Conservation (phyloP, 148 eudicot genomes). For the Vaccinium macrocarpon region DNA sequence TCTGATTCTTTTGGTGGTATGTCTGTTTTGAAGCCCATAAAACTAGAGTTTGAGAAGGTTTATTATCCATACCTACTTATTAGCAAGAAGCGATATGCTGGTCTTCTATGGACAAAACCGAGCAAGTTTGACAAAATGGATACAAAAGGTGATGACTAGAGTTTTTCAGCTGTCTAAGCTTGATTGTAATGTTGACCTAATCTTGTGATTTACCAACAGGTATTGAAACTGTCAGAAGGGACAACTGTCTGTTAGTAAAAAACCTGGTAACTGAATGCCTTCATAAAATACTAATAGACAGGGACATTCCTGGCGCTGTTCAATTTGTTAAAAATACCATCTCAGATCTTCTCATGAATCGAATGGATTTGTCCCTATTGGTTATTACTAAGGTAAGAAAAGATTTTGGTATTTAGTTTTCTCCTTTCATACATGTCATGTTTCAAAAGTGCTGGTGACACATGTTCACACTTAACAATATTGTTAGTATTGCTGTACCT, state of each 20-base stretch:
- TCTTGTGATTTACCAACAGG: slow-evolving; percentile 44
- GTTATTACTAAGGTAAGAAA: slow-evolving; percentile 87
- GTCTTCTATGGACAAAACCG: slow-evolving; percentile 89
- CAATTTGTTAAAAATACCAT: slow-evolving; percentile 88
- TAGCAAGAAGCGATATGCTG: slow-evolving; percentile 98
- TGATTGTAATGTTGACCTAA: slow-evolving; percentile 12
- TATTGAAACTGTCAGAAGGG: slow-evolving; percentile 95
- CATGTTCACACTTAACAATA: background rate
- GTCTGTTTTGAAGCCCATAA: slow-evolving; percentile 67
- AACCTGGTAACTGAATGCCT: slow-evolving; percentile 93
- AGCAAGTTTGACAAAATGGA: slow-evolving; percentile 94
- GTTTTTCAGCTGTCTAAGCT: slow-evolving; percentile 1
- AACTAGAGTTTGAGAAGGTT: slow-evolving; percentile 96
- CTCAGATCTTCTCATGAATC: slow-evolving; percentile 95
- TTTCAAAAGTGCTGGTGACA: background rate
- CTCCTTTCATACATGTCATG: slow-evolving; percentile 1
- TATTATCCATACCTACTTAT: slow-evolving; percentile 89
- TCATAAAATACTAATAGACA: slow-evolving; percentile 86
- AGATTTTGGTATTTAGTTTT: background rate
- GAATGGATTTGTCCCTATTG: slow-evolving; percentile 89
- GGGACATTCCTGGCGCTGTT: slow-evolving; percentile 90
- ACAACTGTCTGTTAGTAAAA: slow-evolving; percentile 90
- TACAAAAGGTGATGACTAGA: slow-evolving; percentile 65
- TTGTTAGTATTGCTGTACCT: background rate
- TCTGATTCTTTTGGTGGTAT: slow-evolving; percentile 17